phyloP scores from a whole-genome alignment of 2,329 filamentous ascomycete species.

The Diplodia sapinea region DNA sequence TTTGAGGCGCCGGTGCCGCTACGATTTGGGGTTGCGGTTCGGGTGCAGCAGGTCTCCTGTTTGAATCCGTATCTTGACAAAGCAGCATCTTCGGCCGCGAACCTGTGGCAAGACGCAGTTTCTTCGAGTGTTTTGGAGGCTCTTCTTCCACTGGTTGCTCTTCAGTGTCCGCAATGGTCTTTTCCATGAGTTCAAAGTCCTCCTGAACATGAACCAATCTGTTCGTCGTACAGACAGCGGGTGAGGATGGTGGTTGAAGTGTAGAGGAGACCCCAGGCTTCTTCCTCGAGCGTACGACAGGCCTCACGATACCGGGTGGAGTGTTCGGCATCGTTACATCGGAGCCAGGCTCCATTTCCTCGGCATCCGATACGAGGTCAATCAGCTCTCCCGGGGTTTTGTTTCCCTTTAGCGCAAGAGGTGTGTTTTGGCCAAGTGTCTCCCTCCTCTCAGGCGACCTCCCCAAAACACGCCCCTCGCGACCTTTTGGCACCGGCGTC shows the following conservation, averaged over 20 bases:
- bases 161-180: conserved; percentile 30
- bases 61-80: conserved; percentile 44
- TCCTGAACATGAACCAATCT: conserved; percentile 44
- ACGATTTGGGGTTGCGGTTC: not conserved
- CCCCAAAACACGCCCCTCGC: not conserved
- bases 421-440: not conserved
- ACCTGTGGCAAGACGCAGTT: conserved; percentile 48
- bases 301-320: conserved; percentile 4
- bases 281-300: not conserved
- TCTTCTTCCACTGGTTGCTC: conserved; percentile 24
- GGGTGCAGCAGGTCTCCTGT: not conserved
- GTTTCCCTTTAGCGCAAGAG: not conserved
- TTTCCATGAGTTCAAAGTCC: not conserved
- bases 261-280: not conserved
- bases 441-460: not conserved
- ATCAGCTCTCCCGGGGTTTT: conserved; percentile 7
- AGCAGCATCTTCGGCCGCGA: conserved; percentile 51
- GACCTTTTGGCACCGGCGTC: conserved; percentile 20
- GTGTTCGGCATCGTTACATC: conserved; percentile 29
- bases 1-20: not conserved
- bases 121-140: conserved; percentile 41
- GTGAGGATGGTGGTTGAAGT: conserved; percentile 42
- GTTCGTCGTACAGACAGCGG: conserved; percentile 47
- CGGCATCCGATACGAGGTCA: conserved; percentile 26
- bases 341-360: conserved; percentile 11